Evolutionary conservation across 2,329 filamentous ascomycete species (phyloP).

Genomic region (Penicillium sp.): DNA sequence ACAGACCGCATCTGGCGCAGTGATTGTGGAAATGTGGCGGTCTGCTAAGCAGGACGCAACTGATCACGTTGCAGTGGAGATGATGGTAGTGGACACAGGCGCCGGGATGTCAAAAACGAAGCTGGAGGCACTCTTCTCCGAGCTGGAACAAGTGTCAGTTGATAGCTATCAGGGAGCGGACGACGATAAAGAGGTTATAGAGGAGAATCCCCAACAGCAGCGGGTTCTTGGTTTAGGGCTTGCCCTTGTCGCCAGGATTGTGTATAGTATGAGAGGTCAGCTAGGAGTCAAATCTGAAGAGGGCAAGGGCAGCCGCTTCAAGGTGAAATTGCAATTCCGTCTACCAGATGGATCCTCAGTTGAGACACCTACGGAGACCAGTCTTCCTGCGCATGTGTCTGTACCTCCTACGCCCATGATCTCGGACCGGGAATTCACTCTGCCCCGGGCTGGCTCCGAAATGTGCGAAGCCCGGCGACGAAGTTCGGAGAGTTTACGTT

Average conservation of each 20-base stretch:
- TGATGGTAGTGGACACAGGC: conserved; percentile 75
- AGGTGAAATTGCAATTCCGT: conserved; percentile 75
- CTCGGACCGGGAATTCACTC: conserved; percentile 38
- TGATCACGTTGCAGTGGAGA: conserved; percentile 65
- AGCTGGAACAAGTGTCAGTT: conserved; percentile 65
- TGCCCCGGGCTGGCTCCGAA: conserved; percentile 31
- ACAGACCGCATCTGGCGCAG: conserved; percentile 66
- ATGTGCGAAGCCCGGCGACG: conserved; percentile 15
- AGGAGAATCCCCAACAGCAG: conserved; percentile 30
- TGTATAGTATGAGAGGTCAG: conserved; percentile 90
- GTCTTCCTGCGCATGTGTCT: not conserved
- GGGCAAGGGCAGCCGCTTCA: conserved; percentile 78
- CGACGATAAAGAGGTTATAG: conserved; percentile 24
- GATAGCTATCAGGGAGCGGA: conserved; percentile 48
- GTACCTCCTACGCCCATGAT: conserved; percentile 31
- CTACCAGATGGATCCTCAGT: conserved; percentile 46
- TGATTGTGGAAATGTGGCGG: conserved; percentile 70
- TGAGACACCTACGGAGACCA: not conserved
- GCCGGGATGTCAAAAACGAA: conserved; percentile 60
- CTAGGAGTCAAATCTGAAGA: conserved; percentile 79
- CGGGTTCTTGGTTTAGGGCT: conserved; percentile 74
- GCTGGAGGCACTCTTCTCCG: conserved; percentile 61
- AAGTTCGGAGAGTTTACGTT: conserved; percentile 30
- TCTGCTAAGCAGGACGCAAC: conserved; percentile 45
- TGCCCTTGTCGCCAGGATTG: conserved; percentile 81